These are phyloP conservation scores for Eutrema heterophyllum DNA, from an alignment of 345 rosid species.

Conservation along the genomic window DNA sequence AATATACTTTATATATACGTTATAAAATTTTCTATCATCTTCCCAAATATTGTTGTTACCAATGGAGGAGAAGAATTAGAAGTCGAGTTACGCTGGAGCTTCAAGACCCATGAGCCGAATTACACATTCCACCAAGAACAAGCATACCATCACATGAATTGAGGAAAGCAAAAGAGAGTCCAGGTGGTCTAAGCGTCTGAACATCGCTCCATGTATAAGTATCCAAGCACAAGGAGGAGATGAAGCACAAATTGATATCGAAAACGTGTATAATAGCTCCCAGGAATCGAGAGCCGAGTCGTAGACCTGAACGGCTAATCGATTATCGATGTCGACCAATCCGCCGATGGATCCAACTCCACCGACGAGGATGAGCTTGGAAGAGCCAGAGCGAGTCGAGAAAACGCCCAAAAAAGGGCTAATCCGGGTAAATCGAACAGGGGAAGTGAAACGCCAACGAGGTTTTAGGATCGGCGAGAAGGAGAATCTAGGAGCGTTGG, in stretches of 20 bases:
- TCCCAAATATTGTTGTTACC: too few species aligned
- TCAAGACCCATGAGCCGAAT: too few species aligned
- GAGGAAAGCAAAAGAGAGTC: slow-evolving; percentile 56
- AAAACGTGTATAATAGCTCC: slow-evolving; percentile 71
- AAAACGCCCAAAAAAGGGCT: slow-evolving; percentile 63
- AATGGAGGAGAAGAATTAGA: too few species aligned
- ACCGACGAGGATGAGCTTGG: slow-evolving; percentile 59
- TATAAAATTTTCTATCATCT: too few species aligned
- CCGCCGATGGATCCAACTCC: slow-evolving; percentile 67
- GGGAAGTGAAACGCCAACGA: slow-evolving; percentile 49
- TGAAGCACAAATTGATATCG: slow-evolving; percentile 48
- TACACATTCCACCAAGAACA: slow-evolving; percentile 67
- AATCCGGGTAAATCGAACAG: slow-evolving; percentile 49
- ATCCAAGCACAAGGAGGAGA: slow-evolving; percentile 59
- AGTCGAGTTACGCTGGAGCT: too few species aligned
- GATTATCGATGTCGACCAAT: slow-evolving; percentile 74
- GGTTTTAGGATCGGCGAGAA: slow-evolving; percentile 54
- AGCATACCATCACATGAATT: slow-evolving; percentile 53
- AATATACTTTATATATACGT: too few species aligned
- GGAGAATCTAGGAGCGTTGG: slow-evolving; percentile 59
- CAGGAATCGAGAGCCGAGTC: slow-evolving; percentile 54
- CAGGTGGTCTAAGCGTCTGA: slow-evolving; percentile 73
- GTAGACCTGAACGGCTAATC: slow-evolving; percentile 64
- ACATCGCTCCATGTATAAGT: slow-evolving; percentile 59
- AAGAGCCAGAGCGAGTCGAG: slow-evolving; percentile 12